These are phyloP conservation scores for Sequoiadendron giganteum DNA, from an alignment of 75 land plant species.

Conservation along the genomic window DNA sequence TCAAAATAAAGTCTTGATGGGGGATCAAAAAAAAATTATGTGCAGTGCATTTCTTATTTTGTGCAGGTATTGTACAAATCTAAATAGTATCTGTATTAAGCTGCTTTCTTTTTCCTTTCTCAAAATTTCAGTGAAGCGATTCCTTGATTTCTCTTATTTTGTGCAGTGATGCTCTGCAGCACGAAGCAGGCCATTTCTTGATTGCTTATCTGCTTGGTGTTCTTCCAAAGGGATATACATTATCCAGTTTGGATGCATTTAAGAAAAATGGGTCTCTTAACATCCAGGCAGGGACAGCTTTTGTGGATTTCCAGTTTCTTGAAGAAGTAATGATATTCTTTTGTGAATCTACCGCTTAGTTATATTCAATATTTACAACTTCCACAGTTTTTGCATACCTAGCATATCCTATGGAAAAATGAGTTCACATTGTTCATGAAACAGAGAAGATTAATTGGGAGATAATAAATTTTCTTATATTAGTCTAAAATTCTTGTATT, in stretches of 20 bases:
- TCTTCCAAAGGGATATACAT: constrained; percentile 79
- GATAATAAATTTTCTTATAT: not conserved
- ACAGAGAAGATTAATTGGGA: not conserved
- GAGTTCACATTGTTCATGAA: not conserved
- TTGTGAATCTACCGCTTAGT: not conserved
- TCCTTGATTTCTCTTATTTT: constrained; percentile 7
- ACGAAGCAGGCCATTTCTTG: constrained; percentile 96
- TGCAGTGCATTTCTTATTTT: not conserved
- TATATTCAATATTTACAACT: not conserved
- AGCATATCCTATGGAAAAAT: not conserved
- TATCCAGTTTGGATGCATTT: constrained; percentile 80
- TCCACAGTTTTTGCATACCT: not conserved
- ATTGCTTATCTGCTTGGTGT: constrained; percentile 89
- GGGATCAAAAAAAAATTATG: not conserved
- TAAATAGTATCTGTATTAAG: not conserved
- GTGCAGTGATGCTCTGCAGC: constrained; percentile 38
- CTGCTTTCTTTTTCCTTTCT: not conserved
- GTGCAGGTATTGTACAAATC: not conserved
- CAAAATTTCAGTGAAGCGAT: not conserved
- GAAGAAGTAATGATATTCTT: constrained; percentile 62
- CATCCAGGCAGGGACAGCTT: constrained; percentile 90
- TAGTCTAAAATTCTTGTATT: not conserved
- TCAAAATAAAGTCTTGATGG: not conserved
- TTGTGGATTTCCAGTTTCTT: constrained; percentile 88
- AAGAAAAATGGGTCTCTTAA: constrained; percentile 73